Evolutionary conservation across 2,329 filamentous ascomycete genomes (phyloP).

Genomic region (Sarocladium brachiariae): DNA sequence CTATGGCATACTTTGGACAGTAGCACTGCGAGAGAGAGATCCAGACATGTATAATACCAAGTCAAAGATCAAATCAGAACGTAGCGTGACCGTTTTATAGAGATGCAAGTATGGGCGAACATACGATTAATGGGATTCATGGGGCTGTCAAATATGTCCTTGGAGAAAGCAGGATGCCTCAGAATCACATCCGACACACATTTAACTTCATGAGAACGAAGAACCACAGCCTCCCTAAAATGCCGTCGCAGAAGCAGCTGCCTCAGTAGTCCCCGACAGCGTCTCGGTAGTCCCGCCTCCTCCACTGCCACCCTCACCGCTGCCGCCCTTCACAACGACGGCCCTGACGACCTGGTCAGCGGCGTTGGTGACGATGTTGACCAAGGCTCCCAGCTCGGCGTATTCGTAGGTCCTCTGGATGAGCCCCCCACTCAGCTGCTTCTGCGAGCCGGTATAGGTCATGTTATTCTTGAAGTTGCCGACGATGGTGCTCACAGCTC

Average conservation of each 20-base stretch:
- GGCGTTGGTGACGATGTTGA: conserved; percentile 7
- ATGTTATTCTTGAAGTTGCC: conserved; percentile 54
- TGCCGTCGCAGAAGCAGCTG: not conserved
- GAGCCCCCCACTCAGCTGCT: conserved; percentile 1
- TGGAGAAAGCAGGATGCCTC: too few species aligned
- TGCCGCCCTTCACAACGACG: conserved; percentile 3
- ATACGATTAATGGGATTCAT: too few species aligned
- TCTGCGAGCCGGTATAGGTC: conserved; percentile 35
- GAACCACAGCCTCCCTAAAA: conserved; percentile 1
- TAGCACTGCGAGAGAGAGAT: too few species aligned
- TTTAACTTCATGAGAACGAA: not conserved
- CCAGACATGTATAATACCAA: too few species aligned
- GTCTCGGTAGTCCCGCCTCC: not conserved
- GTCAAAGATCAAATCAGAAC: too few species aligned
- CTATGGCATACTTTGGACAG: too few species aligned
- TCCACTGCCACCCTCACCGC: not conserved
- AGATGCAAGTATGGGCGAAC: too few species aligned
- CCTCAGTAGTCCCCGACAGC: not conserved
- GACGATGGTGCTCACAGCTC: conserved; percentile 43
- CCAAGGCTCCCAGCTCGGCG: conserved; percentile 5
- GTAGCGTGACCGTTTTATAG: too few species aligned
- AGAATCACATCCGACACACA: not conserved
- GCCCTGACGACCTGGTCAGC: conserved; percentile 1
- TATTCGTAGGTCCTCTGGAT: conserved; percentile 3
- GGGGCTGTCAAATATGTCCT: not conserved